phyloP scores from a whole-genome alignment of 169 alveolate species.

The Plasmodium malariae region DNA sequence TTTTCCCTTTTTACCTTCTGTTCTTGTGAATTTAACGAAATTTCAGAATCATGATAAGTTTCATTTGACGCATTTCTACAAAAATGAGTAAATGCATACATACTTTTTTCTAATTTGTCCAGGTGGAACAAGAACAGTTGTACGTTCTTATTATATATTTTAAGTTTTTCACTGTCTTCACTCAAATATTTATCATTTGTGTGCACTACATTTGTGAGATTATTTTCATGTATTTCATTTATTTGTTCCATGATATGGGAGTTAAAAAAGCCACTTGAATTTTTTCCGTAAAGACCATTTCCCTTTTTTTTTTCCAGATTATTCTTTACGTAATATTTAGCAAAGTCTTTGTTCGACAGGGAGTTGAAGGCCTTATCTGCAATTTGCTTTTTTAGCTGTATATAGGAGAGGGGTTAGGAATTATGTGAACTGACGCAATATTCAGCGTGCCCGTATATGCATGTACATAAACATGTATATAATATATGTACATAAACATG shows the following conservation, averaged over 20 bases:
- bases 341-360: conserved; percentile 35
- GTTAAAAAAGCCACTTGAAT: neutral
- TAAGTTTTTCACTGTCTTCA: neutral
- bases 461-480: no score
- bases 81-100: conserved; percentile 46
- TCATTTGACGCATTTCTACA: conserved; percentile 35
- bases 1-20: conserved; percentile 17
- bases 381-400: conserved; percentile 44
- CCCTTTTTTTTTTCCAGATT: neutral
- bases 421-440: neutral
- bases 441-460: no score
- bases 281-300: neutral
- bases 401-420: neutral
- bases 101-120: conserved; percentile 41
- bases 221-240: conserved; percentile 2
- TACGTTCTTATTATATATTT: neutral
- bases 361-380: conserved; percentile 62
- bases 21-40: conserved; percentile 3
- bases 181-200: conserved; percentile 24
- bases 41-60: neutral
- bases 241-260: neutral
- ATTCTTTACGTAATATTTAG: neutral
- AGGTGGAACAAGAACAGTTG: conserved; percentile 27
- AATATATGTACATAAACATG: no score
- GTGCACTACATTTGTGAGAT: neutral